Evolutionary conservation across 805 yeast species (phyloP).

Genomic region (Schwanniomyces pseudopolymorphus): DNA sequence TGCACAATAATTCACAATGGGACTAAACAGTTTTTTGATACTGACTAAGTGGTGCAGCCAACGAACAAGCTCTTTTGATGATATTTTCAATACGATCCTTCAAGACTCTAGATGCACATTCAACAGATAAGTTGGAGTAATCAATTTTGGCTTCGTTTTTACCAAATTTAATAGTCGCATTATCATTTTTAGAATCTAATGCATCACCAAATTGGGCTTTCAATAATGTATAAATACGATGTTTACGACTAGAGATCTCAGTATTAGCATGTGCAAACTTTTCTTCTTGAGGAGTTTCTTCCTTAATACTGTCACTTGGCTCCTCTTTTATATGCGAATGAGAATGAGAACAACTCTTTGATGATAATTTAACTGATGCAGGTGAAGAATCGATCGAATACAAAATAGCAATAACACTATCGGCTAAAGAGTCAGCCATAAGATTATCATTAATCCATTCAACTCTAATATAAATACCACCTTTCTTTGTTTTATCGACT

Average conservation of each 20-base stretch:
- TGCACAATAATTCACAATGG: neutral
- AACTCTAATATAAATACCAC: slow-evolving; percentile 53
- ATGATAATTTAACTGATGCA: slow-evolving; percentile 86
- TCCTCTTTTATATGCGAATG: slow-evolving; percentile 23
- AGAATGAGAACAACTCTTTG: slow-evolving; percentile 54
- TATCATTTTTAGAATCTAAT: slow-evolving; percentile 37
- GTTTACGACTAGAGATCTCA: slow-evolving; percentile 32
- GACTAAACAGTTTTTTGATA: slow-evolving; percentile 18
- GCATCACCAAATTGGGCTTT: slow-evolving; percentile 88
- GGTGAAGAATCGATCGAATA: slow-evolving; percentile 93
- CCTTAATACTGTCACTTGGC: slow-evolving; percentile 14
- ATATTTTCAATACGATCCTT: slow-evolving; percentile 82
- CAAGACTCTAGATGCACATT: slow-evolving; percentile 70
- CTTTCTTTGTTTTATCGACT: slow-evolving; percentile 36
- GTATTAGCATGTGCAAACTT: slow-evolving; percentile 24
- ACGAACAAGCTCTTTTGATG: slow-evolving; percentile 68
- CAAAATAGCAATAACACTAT: slow-evolving; percentile 84
- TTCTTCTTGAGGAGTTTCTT: slow-evolving; percentile 8
- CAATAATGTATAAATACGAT: slow-evolving; percentile 60
- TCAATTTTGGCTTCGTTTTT: slow-evolving; percentile 69
- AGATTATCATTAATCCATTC: slow-evolving; percentile 86
- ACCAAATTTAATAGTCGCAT: slow-evolving; percentile 74
- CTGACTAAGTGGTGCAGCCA: slow-evolving; percentile 81
- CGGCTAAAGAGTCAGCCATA: slow-evolving; percentile 91
- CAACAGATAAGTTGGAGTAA: slow-evolving; percentile 62